Base-by-base conservation (phyloP, 331 rosid genomes). In the Telfairia occidentalis region DNA sequence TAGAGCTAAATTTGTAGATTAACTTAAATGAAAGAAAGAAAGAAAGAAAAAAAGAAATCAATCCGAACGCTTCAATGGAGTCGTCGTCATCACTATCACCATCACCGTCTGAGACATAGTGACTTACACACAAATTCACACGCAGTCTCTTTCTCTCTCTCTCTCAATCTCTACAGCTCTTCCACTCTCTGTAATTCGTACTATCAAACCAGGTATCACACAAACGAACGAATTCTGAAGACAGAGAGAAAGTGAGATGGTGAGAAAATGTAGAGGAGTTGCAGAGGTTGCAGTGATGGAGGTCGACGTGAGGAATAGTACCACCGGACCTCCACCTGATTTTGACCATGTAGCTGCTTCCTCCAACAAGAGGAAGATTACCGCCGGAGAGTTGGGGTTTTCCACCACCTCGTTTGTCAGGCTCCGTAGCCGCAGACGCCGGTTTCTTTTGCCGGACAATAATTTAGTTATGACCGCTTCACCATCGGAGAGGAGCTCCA, bases 241-340 rank as follows among this genome's bases (percentile, higher is more conserved):
- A 77, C 64, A 45, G 59, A 69, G 73, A 82, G 61, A 77, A 75
- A 21, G 29, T 18, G 23, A 53, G 2, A 82, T 71, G 81, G 82
- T 74, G 86, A 63, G 83, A 73, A 87, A 85, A 76, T 84, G 83
- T 73, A 74, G 86, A 21, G 83, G 74, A 15, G 76, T 81, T 81
- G 79, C 81, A 52, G 81, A 79, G 60, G 70, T 82, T 48, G 75
- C 80, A 21, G 83, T 82, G 50, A 87, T 89, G 93, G 90, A 85
- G 79, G 79, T 87, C 2, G 92, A 89, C 40, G 88, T 85, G 71
- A 87, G 78, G 75, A 32, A n/a, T n/a, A n/a, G n/a, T 0, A 6
- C 43, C 15, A 85, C 91, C 16, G 75, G 88, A 57, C 61, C 91
- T 53, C 81, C 40, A 63, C 74, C 87, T 5, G 83, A 89, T 55